Conservation (phyloP, 192 early-diverging fungal genomes). For the Gigaspora rosea region DNA sequence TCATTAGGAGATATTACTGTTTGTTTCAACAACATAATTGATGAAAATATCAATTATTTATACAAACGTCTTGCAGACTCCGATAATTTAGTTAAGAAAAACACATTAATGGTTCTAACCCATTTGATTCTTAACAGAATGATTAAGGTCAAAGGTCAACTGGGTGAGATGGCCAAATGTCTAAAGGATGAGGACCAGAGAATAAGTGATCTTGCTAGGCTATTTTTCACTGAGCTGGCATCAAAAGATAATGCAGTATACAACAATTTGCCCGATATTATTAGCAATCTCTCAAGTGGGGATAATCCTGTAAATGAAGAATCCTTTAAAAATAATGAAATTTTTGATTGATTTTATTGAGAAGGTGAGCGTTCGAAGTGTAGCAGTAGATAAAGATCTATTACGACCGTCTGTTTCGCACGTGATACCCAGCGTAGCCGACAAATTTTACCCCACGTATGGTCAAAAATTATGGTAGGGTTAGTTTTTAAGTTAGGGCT, state of each 20-base stretch:
- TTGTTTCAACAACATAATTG: conserved; percentile 96
- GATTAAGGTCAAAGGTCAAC: conserved; percentile 99
- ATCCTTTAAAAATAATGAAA: conserved; percentile 88
- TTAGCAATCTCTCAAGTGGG: conserved; percentile 81
- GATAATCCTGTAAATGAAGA: conserved; percentile 75
- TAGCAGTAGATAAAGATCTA: no score
- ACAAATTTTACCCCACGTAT: no score
- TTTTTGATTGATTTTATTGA: conserved; percentile 96
- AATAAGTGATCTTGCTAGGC: conserved; percentile 88
- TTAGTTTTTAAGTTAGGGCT: no score
- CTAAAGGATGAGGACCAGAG: conserved; percentile 84
- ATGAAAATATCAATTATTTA: conserved; percentile 93
- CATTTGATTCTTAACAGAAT: conserved; percentile 98
- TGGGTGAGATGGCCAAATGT: conserved; percentile 98
- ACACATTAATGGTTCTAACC: conserved; percentile 97
- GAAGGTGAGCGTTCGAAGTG: conserved; percentile 33
- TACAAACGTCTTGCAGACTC: conserved; percentile 89
- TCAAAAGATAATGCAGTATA: conserved; percentile 98
- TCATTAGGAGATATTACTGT: conserved; percentile 98
- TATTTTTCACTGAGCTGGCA: conserved; percentile 96
- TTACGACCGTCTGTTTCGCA: no score
- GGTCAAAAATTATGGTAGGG: no score
- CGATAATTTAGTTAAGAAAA: conserved; percentile 87
- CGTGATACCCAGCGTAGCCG: no score
- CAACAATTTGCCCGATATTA: conserved; percentile 99